A percentile compares a stretch with the other conserved stretches of the same genome.
These are phyloP conservation scores for Tremella yokohamensis DNA, from an alignment of 768 basidiomycete genomes.

Conservation along the genomic window DNA sequence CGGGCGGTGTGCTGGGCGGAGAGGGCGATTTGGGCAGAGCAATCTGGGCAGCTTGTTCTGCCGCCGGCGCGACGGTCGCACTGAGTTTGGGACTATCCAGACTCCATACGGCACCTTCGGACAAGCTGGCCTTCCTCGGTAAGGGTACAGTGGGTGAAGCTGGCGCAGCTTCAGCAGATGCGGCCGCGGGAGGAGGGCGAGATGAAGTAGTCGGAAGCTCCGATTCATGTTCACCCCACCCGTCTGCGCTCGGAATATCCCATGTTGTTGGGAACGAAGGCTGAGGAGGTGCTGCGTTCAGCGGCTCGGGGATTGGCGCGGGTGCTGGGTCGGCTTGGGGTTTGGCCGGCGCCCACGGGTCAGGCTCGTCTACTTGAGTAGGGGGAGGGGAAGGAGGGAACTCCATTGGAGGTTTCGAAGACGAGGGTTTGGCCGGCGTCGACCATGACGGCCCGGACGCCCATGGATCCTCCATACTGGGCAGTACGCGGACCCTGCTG, in stretches of 20 bases:
- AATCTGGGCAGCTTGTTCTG: not conserved
- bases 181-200: not conserved
- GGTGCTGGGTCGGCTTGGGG: not conserved
- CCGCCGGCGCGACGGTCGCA: not conserved
- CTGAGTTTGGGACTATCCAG: conserved; percentile 1
- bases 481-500: not conserved
- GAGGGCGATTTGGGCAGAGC: conserved; percentile 4
- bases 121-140: not conserved
- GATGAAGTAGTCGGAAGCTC: not conserved
- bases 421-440: conserved; percentile 1
- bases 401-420: not conserved
- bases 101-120: conserved; percentile 1
- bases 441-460: conserved; percentile 29
- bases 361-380: conserved; percentile 23
- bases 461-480: conserved; percentile 42
- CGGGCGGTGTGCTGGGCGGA: conserved; percentile 1
- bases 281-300: not conserved
- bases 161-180: not conserved
- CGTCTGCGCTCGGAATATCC: conserved; percentile 3
- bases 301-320: not conserved
- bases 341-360: conserved; percentile 34
- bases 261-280: not conserved
- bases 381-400: conserved; percentile 13
- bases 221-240: conserved; percentile 6
- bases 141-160: not conserved